These are phyloP conservation scores for Myxozyma neglecta DNA, from an alignment of 805 yeast genomes.

Conservation along the genomic window DNA sequence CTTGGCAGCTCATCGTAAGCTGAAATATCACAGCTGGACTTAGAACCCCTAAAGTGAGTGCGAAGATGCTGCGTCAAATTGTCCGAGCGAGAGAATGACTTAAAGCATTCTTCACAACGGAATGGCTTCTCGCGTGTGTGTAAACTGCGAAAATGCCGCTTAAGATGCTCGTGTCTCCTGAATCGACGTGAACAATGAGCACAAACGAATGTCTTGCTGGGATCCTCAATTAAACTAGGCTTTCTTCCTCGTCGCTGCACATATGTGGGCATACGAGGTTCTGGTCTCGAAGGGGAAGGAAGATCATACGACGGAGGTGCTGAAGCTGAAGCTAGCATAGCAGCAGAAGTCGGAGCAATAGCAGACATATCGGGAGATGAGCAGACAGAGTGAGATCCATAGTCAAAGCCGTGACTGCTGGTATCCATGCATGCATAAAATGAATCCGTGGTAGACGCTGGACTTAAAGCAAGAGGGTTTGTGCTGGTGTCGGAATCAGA, in stretches of 20 bases:
- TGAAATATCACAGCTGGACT: not conserved
- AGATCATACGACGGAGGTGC: not conserved
- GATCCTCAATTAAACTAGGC: conserved; percentile 27
- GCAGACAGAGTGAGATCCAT: no score
- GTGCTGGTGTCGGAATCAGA: no score
- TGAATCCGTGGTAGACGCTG: no score
- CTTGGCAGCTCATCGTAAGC: not conserved
- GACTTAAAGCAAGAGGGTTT: no score
- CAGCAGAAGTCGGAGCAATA: not conserved
- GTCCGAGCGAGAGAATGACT: conserved; percentile 41
- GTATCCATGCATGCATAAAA: no score
- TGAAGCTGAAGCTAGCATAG: conserved; percentile 3
- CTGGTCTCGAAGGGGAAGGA: not conserved
- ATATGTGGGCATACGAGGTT: conserved; percentile 11
- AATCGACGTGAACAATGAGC: conserved; percentile 42
- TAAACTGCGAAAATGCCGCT: conserved; percentile 59
- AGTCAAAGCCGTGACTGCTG: no score
- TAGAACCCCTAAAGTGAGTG: conserved; percentile 31
- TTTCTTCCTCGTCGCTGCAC: conserved; percentile 29
- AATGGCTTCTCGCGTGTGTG: conserved; percentile 64
- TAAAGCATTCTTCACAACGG: conserved; percentile 39
- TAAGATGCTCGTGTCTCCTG: conserved; percentile 46
- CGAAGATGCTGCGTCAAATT: conserved; percentile 41
- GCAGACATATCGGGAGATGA: not conserved
- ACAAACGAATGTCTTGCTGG: conserved; percentile 42